Conservation (phyloP, 2,329 filamentous ascomycete genomes). For the Xylariaceae sp. region DNA sequence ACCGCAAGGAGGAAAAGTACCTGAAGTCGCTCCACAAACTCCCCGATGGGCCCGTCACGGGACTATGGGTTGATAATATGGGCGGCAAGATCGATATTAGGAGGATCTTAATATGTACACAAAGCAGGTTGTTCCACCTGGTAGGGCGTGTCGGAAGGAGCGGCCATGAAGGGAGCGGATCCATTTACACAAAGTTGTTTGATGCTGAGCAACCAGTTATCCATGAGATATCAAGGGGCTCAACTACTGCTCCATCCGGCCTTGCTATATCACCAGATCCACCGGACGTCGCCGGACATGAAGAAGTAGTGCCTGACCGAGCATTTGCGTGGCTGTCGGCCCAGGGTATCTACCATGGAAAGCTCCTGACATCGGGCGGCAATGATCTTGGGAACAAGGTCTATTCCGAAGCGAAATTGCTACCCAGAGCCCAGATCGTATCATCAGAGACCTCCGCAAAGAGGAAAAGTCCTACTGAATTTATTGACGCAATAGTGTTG, state of each 20-base stretch:
- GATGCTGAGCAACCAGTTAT: conserved; percentile 81
- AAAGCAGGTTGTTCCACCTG: conserved; percentile 79
- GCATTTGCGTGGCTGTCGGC: conserved; percentile 90
- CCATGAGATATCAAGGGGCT: conserved; percentile 71
- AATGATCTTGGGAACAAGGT: conserved; percentile 74
- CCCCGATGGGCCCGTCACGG: conserved; percentile 81
- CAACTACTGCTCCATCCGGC: conserved; percentile 64
- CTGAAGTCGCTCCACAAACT: conserved; percentile 83
- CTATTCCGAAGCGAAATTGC: conserved; percentile 78
- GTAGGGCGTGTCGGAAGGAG: conserved; percentile 76
- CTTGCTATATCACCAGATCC: conserved; percentile 80
- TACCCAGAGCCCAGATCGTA: conserved; percentile 76
- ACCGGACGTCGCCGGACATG: conserved; percentile 58
- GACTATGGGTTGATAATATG: conserved; percentile 81
- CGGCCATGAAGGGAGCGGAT: conserved; percentile 78
- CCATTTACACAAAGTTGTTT: conserved; percentile 86
- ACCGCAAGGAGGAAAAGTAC: conserved; percentile 92
- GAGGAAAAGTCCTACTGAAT: conserved; percentile 70
- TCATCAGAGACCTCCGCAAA: conserved; percentile 69
- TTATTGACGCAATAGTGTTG: conserved; percentile 79
- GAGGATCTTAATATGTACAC: conserved; percentile 80
- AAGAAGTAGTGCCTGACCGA: conserved; percentile 67
- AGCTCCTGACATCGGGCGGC: conserved; percentile 67
- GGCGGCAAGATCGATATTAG: conserved; percentile 72
- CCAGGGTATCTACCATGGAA: conserved; percentile 88